Evolutionary conservation across 1,139 yeast species (phyloP).

Genomic region (Sugiyamaella paludigena): DNA sequence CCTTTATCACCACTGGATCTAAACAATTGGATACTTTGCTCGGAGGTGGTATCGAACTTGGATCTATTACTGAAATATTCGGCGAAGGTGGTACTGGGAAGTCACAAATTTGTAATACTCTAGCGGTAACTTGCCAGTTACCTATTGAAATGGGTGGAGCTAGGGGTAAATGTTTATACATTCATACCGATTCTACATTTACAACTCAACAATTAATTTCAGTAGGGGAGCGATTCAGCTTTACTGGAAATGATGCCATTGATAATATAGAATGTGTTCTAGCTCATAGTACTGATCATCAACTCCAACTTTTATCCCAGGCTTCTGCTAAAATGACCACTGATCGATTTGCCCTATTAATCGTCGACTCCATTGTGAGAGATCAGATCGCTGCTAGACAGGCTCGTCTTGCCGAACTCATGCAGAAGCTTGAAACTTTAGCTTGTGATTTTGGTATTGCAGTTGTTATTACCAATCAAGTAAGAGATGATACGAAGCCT

Average conservation of each 20-base stretch:
- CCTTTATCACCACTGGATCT: slow-evolving; percentile 93
- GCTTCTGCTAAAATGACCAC: slow-evolving; percentile 98
- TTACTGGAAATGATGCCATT: slow-evolving; percentile 90
- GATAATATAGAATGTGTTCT: slow-evolving; percentile 97
- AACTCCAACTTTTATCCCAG: slow-evolving; percentile 75
- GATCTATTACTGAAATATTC: slow-evolving; percentile 91
- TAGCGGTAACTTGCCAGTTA: slow-evolving; percentile 94
- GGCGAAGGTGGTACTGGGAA: slow-evolving; percentile 99
- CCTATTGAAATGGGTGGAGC: slow-evolving; percentile 99
- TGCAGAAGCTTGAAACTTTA: slow-evolving; percentile 85
- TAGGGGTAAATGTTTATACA: slow-evolving; percentile 94
- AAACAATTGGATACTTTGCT: slow-evolving; percentile 87
- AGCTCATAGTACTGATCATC: slow-evolving; percentile 97
- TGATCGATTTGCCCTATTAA: slow-evolving; percentile 69
- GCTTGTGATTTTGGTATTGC: slow-evolving; percentile 99
- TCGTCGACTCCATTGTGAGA: slow-evolving; percentile 96
- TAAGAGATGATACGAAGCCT: slow-evolving; percentile 98
- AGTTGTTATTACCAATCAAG: slow-evolving; percentile 96
- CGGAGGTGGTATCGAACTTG: slow-evolving; percentile 98
- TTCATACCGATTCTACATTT: slow-evolving; percentile 96
- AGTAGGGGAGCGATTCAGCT: slow-evolving; percentile 87
- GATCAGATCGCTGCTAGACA: slow-evolving; percentile 96
- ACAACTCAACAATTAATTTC: slow-evolving; percentile 87
- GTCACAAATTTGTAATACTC: slow-evolving; percentile 93
- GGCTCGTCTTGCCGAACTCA: slow-evolving; percentile 86